A percentile compares a stretch with the other conserved stretches of the same genome.
phyloP scores from a whole-genome alignment of 2,329 filamentous ascomycete species.

The Epichloe coenophiala region DNA sequence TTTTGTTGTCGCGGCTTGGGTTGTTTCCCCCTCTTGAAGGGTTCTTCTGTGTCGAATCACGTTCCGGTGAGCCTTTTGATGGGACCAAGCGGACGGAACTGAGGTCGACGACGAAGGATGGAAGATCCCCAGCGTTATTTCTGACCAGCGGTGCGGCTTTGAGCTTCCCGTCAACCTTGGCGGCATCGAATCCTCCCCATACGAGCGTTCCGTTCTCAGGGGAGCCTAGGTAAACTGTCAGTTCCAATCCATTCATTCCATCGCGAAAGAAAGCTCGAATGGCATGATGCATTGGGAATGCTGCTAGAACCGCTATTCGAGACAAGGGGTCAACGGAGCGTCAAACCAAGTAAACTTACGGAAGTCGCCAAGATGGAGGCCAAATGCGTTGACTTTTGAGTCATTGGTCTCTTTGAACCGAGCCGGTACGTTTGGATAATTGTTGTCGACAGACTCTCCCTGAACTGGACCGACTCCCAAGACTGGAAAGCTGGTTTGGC shows the following conservation, averaged over 20 bases:
- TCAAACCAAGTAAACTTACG: neutral
- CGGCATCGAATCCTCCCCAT: slow-evolving; percentile 3
- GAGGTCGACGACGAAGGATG: neutral
- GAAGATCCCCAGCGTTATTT: neutral
- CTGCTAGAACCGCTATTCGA: no score
- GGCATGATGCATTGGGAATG: no score
- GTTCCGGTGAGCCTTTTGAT: neutral
- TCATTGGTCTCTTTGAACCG: neutral
- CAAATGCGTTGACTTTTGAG: neutral
- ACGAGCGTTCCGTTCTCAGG: neutral
- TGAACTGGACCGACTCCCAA: neutral
- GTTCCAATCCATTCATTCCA: neutral
- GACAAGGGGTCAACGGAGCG: neutral
- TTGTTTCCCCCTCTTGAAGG: neutral
- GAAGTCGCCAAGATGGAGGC: neutral
- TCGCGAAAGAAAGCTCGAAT: no score
- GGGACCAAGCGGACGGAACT: neutral
- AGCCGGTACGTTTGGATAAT: neutral
- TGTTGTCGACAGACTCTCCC: neutral
- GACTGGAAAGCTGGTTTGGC: neutral
- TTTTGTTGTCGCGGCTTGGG: neutral
- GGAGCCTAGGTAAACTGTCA: neutral
- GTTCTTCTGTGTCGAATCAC: neutral
- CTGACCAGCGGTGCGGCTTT: neutral
- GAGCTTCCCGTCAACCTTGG: neutral